Conservation (phyloP, 2,329 filamentous ascomycete genomes). For the Aspergillus udagawae region DNA sequence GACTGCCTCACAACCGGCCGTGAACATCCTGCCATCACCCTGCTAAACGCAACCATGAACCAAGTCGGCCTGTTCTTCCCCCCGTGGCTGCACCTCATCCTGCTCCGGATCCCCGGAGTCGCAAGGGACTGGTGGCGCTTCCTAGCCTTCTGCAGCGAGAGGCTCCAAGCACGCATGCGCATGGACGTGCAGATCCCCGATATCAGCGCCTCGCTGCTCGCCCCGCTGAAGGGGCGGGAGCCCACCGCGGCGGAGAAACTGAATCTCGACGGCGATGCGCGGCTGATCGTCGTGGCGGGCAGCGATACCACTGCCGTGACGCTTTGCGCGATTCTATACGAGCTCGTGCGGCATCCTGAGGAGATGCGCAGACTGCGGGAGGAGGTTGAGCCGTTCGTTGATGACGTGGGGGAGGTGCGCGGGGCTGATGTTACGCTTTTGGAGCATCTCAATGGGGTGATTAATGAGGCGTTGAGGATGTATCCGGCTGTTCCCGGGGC, state of each 20-base stretch:
- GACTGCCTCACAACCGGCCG: neutral
- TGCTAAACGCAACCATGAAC: conserved; percentile 32
- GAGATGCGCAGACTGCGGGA: conserved; percentile 27
- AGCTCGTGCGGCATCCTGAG: conserved; percentile 28
- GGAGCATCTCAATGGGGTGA: conserved; percentile 12
- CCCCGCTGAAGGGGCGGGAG: conserved; percentile 14
- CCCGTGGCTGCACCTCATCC: conserved; percentile 4
- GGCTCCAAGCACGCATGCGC: conserved; percentile 5
- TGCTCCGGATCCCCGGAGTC: conserved; percentile 1
- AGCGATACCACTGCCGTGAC: conserved; percentile 43
- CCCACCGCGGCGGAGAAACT: conserved; percentile 16
- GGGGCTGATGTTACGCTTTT: conserved; percentile 4
- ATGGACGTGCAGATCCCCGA: conserved; percentile 16
- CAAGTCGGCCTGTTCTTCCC: conserved; percentile 10
- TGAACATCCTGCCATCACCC: conserved; percentile 34
- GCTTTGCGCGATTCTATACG: conserved; percentile 40
- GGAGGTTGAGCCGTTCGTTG: conserved; percentile 24
- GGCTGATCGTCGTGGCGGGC: conserved; percentile 28
- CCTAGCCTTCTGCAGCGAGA: conserved; percentile 4
- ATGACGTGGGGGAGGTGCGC: neutral
- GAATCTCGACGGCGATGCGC: conserved; percentile 24
- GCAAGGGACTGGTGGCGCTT: neutral
- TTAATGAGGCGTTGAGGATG: conserved; percentile 13
- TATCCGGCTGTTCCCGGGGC: conserved; percentile 10
- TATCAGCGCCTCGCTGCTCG: conserved; percentile 23